These are phyloP conservation scores for Ananas comosus DNA, from an alignment of 176 grass and related monocot genomes.

Conservation along the genomic window DNA sequence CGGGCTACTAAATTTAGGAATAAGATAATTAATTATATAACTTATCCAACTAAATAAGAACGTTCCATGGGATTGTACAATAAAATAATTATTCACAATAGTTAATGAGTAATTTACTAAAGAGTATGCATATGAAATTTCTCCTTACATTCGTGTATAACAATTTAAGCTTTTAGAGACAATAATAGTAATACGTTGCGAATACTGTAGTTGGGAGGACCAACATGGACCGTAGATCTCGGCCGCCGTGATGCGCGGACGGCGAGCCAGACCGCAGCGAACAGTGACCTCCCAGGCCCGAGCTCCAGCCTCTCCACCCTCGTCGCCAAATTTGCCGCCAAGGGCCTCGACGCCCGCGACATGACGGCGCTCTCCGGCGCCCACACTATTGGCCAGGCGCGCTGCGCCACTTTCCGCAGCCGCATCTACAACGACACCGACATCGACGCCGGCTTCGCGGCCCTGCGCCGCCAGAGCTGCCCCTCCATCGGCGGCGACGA, in stretches of 20 bases:
- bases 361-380: conserved; percentile 69
- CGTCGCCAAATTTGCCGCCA: conserved; percentile 24
- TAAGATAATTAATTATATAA: too few relatives aligned
- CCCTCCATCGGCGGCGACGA: conserved; percentile 24
- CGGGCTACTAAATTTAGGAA: too few relatives aligned
- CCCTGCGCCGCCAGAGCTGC: conserved; percentile 22
- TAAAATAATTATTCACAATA: too few relatives aligned
- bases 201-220: conserved; percentile 29
- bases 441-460: conserved; percentile 55
- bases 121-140: too few relatives aligned
- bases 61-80: too few relatives aligned
- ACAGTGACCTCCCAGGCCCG: conserved; percentile 40
- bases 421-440: conserved; percentile 45
- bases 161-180: background rate
- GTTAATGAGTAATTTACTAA: too few relatives aligned
- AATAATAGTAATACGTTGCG: background rate
- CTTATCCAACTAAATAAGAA: too few relatives aligned
- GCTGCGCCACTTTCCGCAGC: conserved; percentile 40
- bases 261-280: conserved; percentile 41
- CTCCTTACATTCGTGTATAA: background rate
- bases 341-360: conserved; percentile 45
- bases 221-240: conserved; percentile 27
- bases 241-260: conserved; percentile 42
- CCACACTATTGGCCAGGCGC: conserved; percentile 57
- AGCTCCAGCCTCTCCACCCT: conserved; percentile 32